Evolutionary conservation across 2,329 filamentous ascomycete genomes (phyloP).

Genomic region (Pestalotiopsis sp.): DNA sequence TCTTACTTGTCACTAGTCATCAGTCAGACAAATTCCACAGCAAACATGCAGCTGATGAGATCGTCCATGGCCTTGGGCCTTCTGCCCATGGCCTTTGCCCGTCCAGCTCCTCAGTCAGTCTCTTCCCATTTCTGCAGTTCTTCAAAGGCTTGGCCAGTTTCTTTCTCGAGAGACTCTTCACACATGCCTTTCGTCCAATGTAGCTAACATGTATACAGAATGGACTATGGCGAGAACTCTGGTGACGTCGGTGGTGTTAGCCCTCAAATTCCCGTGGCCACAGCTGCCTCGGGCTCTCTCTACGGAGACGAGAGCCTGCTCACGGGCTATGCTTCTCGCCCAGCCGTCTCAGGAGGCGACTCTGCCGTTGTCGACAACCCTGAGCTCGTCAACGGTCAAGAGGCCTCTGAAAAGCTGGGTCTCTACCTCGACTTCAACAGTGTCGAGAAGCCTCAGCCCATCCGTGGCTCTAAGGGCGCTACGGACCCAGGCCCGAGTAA

Average conservation of each 20-base stretch:
- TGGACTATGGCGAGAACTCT: conserved; percentile 44
- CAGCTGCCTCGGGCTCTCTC: conserved; percentile 39
- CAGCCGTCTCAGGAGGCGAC: conserved; percentile 38
- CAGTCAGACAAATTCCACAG: background rate
- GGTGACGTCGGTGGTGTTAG: conserved; percentile 43
- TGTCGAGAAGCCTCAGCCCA: conserved; percentile 55
- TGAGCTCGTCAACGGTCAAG: conserved; percentile 51
- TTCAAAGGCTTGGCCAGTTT: background rate
- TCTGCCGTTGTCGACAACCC: conserved; percentile 41
- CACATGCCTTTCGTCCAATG: background rate
- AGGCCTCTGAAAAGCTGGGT: conserved; percentile 50
- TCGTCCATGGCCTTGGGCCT: conserved; percentile 12
- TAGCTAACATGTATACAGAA: conserved; percentile 24
- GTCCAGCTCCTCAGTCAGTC: conserved; percentile 16
- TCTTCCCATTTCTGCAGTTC: background rate
- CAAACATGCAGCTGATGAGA: conserved; percentile 4
- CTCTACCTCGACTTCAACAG: conserved; percentile 56
- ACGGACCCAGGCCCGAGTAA: conserved; percentile 55
- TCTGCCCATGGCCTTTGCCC: conserved; percentile 9
- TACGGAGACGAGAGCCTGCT: conserved; percentile 41
- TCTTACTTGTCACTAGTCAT: background rate
- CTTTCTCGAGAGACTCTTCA: background rate
- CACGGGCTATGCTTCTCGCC: conserved; percentile 40
- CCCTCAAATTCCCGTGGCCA: conserved; percentile 40
- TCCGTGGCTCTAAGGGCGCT: conserved; percentile 51